A percentile compares a stretch with the other conserved stretches of the same genome.
These are phyloP conservation scores for Sugiyamaella novakii DNA, from an alignment of 1,139 yeast genomes.

Conservation along the genomic window DNA sequence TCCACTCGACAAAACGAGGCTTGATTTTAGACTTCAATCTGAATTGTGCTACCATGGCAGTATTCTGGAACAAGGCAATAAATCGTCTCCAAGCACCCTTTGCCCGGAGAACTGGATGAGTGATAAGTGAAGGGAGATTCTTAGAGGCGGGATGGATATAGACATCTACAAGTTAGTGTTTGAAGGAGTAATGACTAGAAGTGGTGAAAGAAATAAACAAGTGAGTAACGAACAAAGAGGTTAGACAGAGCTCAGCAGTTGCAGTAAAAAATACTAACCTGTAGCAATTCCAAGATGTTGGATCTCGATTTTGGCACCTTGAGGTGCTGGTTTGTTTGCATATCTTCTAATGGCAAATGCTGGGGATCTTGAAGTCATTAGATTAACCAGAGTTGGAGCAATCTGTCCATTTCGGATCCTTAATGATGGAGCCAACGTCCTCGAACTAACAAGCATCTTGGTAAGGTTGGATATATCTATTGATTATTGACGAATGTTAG, in stretches of 20 bases:
- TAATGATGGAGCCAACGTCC: neutral
- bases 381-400: neutral
- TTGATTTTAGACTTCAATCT: slow-evolving; percentile 63
- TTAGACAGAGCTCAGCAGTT: neutral
- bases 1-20: slow-evolving; percentile 71
- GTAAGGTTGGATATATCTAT: no score
- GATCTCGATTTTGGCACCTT: slow-evolving; percentile 25
- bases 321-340: slow-evolving; percentile 7
- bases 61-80: slow-evolving; percentile 60
- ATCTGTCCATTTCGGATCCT: neutral
- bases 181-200: neutral
- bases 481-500: no score
- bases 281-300: slow-evolving; percentile 35
- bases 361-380: neutral
- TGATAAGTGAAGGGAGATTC: slow-evolving; percentile 50
- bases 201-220: neutral
- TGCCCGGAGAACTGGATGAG: slow-evolving; percentile 47
- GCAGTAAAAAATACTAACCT: slow-evolving; percentile 25
- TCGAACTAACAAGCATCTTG: neutral
- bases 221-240: no score
- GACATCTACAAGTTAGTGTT: slow-evolving; percentile 26
- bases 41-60: slow-evolving; percentile 60
- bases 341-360: slow-evolving; percentile 6
- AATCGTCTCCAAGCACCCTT: slow-evolving; percentile 51
- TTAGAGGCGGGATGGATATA: slow-evolving; percentile 51